Percentiles rank a stretch among this genome's conserved stretches.
Conservation (phyloP, 352 stramenopile genomes). For the Globisporangium takayamanum region DNA sequence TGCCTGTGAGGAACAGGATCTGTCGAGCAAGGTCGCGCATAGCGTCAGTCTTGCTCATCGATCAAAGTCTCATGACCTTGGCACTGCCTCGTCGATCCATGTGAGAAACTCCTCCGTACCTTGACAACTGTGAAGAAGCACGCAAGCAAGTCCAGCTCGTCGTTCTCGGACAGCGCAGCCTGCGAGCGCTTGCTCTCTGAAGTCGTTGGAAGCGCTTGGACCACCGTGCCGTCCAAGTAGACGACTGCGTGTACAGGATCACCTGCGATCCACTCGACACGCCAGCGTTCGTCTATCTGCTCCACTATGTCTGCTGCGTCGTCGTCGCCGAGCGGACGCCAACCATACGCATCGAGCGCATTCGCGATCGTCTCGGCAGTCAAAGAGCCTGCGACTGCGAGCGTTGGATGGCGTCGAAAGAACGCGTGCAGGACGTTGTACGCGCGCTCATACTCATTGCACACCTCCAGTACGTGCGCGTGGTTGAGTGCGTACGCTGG, state of each 20-base stretch:
- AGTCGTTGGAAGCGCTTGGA: neutral
- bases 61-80: neutral
- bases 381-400: conserved; percentile 24
- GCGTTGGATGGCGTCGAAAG: conserved; percentile 27
- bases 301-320: neutral
- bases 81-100: neutral
- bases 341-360: conserved; percentile 23
- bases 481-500: conserved; percentile 64
- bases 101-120: conserved; percentile 4
- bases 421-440: conserved; percentile 38
- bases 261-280: conserved; percentile 23
- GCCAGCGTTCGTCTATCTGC: conserved; percentile 8
- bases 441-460: conserved; percentile 31
- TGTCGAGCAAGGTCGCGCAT: conserved; percentile 2
- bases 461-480: conserved; percentile 51
- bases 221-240: conserved; percentile 1
- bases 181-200: neutral
- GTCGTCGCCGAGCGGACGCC: conserved; percentile 2
- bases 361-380: conserved; percentile 23
- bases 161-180: conserved; percentile 15
- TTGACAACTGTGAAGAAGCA: conserved; percentile 82
- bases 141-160: conserved; percentile 74
- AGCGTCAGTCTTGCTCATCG: no score
- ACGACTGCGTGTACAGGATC: conserved; percentile 20
- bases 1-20: conserved; percentile 72